Evolutionary conservation across 2,329 filamentous ascomycete genomes (phyloP), one percentile per base, ranked within the genome.

Genomic region (Fusarium oligoseptatum): DNA sequence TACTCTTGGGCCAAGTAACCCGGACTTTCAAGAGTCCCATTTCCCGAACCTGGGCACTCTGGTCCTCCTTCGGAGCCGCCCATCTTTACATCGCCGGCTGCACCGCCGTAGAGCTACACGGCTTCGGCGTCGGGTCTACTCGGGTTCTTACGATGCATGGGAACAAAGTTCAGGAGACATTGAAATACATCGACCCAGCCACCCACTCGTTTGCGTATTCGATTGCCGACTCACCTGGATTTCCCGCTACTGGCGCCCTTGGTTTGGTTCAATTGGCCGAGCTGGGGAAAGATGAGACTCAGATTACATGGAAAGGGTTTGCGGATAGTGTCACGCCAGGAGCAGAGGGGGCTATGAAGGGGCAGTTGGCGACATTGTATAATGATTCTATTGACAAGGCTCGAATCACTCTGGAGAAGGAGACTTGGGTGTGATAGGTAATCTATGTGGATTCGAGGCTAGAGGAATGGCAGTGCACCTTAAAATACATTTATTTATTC

Each of bases 11-110:
- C 1, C 52, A 56, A 22, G 52, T 56, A 36, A 56, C 52, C 27
- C 8, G 14, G n/a, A 56, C 52, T n/a, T 22, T 56, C 52, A 56
- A 56, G 27, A 56, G 29, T n/a, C 52, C 52, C 12, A 36, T 56
- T 34, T 17, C 58, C 15, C 39, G 27, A 10, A 61, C 58, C 6
- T 61, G 39, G 58, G 58, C 58, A n/a, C n/a, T 48, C 2, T 60
- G 37, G 57, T 60, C 37, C 15, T 60, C 37, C 22, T 60, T 60
- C 27, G 57, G 57, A 14, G 57, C 57, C n/a, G 37, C 57, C 11
- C 12, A 60, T 3, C 37, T 60, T 39, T 60, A 60, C 57, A 43
- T 60, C 24, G 36, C 57, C 12, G 57, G 57, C 1, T 60, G 57
- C 27, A 27, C 27, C 5, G 57, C 27, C 6, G 37, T 60, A 8